These are phyloP conservation scores for Phytopythium vexans DNA, from an alignment of 352 stramenopile species.

Conservation along the genomic window DNA sequence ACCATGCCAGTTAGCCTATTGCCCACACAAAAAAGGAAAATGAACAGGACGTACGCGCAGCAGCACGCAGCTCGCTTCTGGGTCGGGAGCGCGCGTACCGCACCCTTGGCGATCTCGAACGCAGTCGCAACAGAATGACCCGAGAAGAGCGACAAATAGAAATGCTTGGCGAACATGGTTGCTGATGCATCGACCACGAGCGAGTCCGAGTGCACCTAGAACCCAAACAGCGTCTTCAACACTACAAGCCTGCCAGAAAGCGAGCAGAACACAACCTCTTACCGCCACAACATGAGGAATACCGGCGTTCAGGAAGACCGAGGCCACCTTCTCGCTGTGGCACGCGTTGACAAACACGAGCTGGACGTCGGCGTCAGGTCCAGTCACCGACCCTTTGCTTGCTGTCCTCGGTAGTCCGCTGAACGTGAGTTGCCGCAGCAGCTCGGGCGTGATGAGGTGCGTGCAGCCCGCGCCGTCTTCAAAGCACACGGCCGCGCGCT, in stretches of 20 bases:
- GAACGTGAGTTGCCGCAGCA: constrained; percentile 67
- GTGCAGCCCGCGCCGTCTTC: constrained; percentile 72
- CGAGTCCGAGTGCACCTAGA: constrained; percentile 68
- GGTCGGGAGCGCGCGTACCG: constrained; percentile 57
- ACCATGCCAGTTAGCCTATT: not conserved
- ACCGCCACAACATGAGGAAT: constrained; percentile 91
- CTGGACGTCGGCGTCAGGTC: constrained; percentile 37
- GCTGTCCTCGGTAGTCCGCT: constrained; percentile 25
- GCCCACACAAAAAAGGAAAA: not conserved
- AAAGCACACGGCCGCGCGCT: constrained; percentile 71
- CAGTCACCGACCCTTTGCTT: constrained; percentile 4
- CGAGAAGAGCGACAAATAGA: constrained; percentile 79
- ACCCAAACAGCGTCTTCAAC: not conserved
- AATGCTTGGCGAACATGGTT: constrained; percentile 85
- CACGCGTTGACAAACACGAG: constrained; percentile 86
- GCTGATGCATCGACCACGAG: constrained; percentile 69
- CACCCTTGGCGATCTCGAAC: constrained; percentile 75
- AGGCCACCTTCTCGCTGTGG: constrained; percentile 83
- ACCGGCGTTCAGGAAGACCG: constrained; percentile 85
- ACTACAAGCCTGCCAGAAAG: not conserved
- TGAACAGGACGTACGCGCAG: constrained; percentile 55
- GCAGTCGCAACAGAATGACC: constrained; percentile 62
- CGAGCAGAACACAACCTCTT: constrained; percentile 2
- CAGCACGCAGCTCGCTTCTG: constrained; percentile 66
- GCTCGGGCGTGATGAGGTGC: constrained; percentile 68